Evolutionary conservation across 306 rosid genomes (phyloP).

Genomic region (Astragalus glycyphyllos): DNA sequence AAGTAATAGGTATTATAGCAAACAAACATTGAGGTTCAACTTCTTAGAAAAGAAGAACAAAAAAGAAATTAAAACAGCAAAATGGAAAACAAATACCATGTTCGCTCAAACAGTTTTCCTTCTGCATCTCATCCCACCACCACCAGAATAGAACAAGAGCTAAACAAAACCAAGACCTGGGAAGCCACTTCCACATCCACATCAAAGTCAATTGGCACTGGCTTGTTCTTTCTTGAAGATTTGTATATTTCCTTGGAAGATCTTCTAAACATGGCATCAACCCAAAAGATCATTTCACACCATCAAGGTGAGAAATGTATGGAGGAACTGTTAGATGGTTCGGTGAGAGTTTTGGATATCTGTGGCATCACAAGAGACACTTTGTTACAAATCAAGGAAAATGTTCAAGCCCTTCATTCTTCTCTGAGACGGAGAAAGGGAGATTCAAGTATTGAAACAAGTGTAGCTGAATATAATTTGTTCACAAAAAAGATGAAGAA

Average conservation of each 20-base stretch:
- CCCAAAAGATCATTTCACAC: constrained; percentile 55
- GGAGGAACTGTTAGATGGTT: constrained; percentile 69
- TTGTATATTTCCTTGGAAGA: constrained; percentile 58
- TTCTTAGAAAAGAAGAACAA: neutral
- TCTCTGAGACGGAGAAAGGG: constrained; percentile 69
- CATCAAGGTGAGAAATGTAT: constrained; percentile 46
- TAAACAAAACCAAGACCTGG: constrained; percentile 54
- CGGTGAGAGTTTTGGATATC: constrained; percentile 61
- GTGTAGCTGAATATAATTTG: constrained; percentile 49
- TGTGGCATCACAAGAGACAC: constrained; percentile 66
- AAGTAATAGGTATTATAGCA: constrained; percentile 11
- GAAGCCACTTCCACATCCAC: constrained; percentile 50
- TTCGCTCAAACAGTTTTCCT: constrained; percentile 73
- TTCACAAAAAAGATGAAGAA: constrained; percentile 67
- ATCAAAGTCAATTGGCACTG: constrained; percentile 47
- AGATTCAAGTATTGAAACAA: constrained; percentile 50
- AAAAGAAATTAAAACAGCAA: constrained; percentile 15
- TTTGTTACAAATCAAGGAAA: constrained; percentile 56
- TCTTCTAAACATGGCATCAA: constrained; percentile 65
- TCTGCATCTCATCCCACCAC: constrained; percentile 66
- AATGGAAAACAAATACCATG: constrained; percentile 52
- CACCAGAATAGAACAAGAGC: constrained; percentile 55
- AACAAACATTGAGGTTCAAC: neutral
- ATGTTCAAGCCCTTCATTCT: constrained; percentile 61
- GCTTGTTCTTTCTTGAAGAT: constrained; percentile 55